Base-by-base conservation (phyloP, 352 stramenopile species). In the Globisporangium viniferum region DNA sequence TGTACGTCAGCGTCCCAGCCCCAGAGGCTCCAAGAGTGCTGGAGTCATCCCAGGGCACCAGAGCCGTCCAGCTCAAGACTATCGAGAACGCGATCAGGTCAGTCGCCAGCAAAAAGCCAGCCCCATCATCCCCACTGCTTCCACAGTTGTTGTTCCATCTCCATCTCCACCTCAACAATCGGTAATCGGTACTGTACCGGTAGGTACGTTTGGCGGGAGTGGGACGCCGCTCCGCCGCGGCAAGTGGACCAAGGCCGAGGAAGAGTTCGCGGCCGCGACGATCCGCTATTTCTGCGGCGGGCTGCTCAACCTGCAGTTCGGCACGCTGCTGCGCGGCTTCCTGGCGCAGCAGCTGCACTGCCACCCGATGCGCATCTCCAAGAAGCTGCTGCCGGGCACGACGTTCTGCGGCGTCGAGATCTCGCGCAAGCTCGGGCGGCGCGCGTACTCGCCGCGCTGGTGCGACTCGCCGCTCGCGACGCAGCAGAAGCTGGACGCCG, bases 321-420 rank as follows among this genome's bases (percentile, higher is more conserved):
- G 85, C 67, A 91, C 85, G 57, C 90, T 80, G 18, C 71, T 93
- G 35, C 79, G 84, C n/a, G 80, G 82, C 27, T 93, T 88, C 70
- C 71, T 93, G 44, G 84, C 84, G 2, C 76, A 89, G 64, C 75
- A 88, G 55, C 71, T 93, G 1, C 79, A 93, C 67, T 93, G 84
- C 69, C 79, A 89, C 59, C 84, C 84, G 27, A 92, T 92, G 84
- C 77, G 84, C 18, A 87, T 92, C 67, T 92, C 84, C 48, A 92
- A 92, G 79, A 92, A 92, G 69, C 70, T 92, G 31, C 70, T 91
- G 51, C 81, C 83, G 0, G 83, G 83, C 5, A 69, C 64, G 31
- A 75, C 85, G 33, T 89, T 92, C 56, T 80, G 79, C 35, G 82
- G 79, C 31, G 80, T 92, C 61, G 82, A 84, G 65, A 89, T 92